Evolutionary conservation across 2,329 filamentous ascomycete species (phyloP), one percentile per base, ranked within the genome.

Genomic region (Zasmidium citrigriseum): DNA sequence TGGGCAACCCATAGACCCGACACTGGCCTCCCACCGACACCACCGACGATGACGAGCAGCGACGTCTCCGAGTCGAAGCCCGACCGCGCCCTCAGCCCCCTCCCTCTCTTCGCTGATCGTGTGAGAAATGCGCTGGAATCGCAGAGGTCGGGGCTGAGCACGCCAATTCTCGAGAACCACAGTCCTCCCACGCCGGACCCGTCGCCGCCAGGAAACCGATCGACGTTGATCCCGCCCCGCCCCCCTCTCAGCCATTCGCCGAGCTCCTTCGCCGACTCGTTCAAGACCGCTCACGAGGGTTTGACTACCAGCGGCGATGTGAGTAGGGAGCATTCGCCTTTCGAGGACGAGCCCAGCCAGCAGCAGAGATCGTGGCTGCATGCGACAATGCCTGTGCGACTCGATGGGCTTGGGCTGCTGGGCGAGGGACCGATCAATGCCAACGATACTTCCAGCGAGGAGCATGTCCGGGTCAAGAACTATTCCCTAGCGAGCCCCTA

Each of bases 221-320:
- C 63, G 25, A 60, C 60, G 20, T 49, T 67, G 41, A 45, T 50
- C 7, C 46, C 60, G 3, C 61, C 67, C 18, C 61, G 65, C 21
- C 69, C 67, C 24, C 20, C 51, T 16, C 59, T 69, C 46, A 48
- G 44, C 18, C 61, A 64, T 44, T 67, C 65, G 51, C 58, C 67
- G 3, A 73, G 77, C 7, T 80, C 78, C 4, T 77, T 74, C 21
- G 76, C 77, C 27, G 78, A 80, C 23, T 80, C 78, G 0, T 80
- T 79, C 64, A 74, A 70, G 46, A 81, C 78, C 1, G 78, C 78
- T 11, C 70, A 72, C 56, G 78, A 80, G 63, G 74, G 76, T 4
- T 72, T 72, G 22, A 72, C 75, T 38, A 62, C 67, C 14, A 70
- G 68, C 54, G 67, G 67, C 16, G 67, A 62, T 46, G 58, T 49